Base-by-base conservation (phyloP, 352 stramenopile species). In the Phytopythium mirpurense region DNA sequence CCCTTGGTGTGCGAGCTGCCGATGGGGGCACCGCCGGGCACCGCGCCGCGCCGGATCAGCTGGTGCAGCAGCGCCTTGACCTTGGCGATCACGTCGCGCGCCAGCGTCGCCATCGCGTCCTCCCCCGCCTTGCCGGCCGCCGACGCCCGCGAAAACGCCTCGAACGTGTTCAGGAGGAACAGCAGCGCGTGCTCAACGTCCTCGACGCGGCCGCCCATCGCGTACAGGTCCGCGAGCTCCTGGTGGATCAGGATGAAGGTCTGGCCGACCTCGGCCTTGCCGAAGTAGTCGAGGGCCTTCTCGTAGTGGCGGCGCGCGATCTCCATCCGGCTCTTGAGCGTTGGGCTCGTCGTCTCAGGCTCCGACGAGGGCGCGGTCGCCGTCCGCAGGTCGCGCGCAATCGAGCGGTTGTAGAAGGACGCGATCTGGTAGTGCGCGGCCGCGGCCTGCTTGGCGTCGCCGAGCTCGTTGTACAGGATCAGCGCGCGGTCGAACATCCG, bases 361-460 rank as follows among this genome's bases (percentile, higher is more conserved):
- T 66, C 60, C 0, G 60, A 53, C 9, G 29, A 15, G 23, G 16
- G 58, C 15, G 60, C 44, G 21, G 52, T 60, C 15, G 68, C 57
- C 27, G 16, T 44, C 48, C 56, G 58, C 11, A 82, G 31, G 15
- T 75, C 73, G 10, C 59, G 67, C 0, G 77, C 68, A 38, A 92
- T 88, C 40, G 71, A 77, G 6, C 78, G 68, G 10, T 72, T 75
- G 54, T 91, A 70, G 56, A 88, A 95, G 3, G 78, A 87, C 5
- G 84, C 84, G 46, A 95, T 88, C 50, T 95, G 84, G 51, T 95
- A 95, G 51, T 95, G 82, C 11, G 82, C 91, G 15, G 84, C 76
- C 6, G 82, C 84, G 5, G 70, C 59, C 57, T 95, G 84, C 62
- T 91, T 91, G 38, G 52, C 36, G 45, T 93, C 82, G 5, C 56